Base-by-base conservation (phyloP, 1,284 basidiomycete species). In the Sporisorium scitamineum region DNA sequence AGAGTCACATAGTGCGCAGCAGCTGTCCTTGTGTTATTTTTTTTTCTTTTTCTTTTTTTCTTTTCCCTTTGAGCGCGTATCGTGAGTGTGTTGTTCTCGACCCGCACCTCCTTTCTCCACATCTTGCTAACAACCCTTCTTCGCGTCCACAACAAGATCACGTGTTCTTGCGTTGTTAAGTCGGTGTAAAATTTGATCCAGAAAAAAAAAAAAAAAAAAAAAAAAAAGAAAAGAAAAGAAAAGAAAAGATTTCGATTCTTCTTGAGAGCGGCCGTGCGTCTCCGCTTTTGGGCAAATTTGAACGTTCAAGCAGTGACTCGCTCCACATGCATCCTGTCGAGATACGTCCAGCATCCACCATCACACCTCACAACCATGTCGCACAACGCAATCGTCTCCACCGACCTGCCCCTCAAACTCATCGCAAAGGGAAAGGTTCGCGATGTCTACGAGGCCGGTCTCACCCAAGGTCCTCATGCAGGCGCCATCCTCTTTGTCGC, bases 401-500 rank as follows among this genome's bases (percentile, higher is more conserved):
- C 82, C 18, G 57, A 76, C 18, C 64, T 85, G 57, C 83, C 83
- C 2, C 80, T 85, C 66, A 73, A 68, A 24, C 79, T 85, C 50
- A 65, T 85, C 60, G 83, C 83, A 45, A 77, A 71, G 60, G 84
- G 84, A 42, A 85, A 85, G 65, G 84, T 85, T 13, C 76, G 84
- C 50, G 84, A 85, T 62, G 78, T 85, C 22, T 85, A 85, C 75
- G 83, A 84, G 48, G 77, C 84, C 18, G 72, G 72, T 24, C 47
- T 82, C 32, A 65, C 57, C 14, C 24, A 76, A 2, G 76, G 71
- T n/a, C 60, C 76, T 18, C 72, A 73, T 47, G 59, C 59, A 10
- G 82, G 71, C n/a, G 76, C 83, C 22, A 64, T 85, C 44, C 89
- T 99, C 62, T 98, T 99, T 86, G 92, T 99, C 59, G 95, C 96